Evolutionary conservation across 2,329 filamentous ascomycete species (phyloP).

Genomic region (Bipolaris cookei): DNA sequence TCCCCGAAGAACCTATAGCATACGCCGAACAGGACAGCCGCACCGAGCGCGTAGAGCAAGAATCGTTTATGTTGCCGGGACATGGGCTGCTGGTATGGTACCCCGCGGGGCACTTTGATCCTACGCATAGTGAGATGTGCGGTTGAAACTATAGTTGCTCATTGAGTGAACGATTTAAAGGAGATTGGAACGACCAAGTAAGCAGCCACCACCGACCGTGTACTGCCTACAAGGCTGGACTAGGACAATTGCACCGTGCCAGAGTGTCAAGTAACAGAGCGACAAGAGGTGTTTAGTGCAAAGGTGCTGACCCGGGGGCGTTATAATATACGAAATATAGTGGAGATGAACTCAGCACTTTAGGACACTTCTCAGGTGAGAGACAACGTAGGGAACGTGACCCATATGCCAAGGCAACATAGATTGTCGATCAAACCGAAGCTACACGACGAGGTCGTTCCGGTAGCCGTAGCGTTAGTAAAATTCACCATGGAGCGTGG

Average conservation of each 20-base stretch:
- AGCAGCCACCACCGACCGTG: not conserved
- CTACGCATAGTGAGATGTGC: constrained; percentile 33
- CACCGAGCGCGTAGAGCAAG: constrained; percentile 34
- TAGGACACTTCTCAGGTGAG: constrained; percentile 23
- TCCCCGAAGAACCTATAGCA: constrained; percentile 37
- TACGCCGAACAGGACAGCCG: constrained; percentile 32
- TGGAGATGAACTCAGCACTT: constrained; percentile 9
- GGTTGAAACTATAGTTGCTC: constrained; percentile 1
- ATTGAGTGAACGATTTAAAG: constrained; percentile 11
- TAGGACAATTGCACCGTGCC: not conserved
- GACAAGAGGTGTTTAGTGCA: not conserved
- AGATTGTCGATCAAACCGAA: constrained; percentile 17
- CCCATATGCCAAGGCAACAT: constrained; percentile 21
- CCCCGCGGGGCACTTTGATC: constrained; percentile 36
- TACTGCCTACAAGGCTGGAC: not conserved
- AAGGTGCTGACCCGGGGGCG: constrained; percentile 3
- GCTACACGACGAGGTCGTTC: constrained; percentile 5
- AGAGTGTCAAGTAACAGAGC: constrained; percentile 2
- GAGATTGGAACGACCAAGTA: not conserved
- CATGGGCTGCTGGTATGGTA: constrained; percentile 33
- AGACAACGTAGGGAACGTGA: constrained; percentile 10
- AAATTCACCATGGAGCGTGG: constrained; percentile 1
- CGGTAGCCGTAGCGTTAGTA: constrained; percentile 10
- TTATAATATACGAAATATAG: constrained; percentile 11
- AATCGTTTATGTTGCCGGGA: constrained; percentile 40